These are phyloP conservation scores for Clavispora carvajalis DNA, from an alignment of 805 yeast species.

Conservation along the genomic window DNA sequence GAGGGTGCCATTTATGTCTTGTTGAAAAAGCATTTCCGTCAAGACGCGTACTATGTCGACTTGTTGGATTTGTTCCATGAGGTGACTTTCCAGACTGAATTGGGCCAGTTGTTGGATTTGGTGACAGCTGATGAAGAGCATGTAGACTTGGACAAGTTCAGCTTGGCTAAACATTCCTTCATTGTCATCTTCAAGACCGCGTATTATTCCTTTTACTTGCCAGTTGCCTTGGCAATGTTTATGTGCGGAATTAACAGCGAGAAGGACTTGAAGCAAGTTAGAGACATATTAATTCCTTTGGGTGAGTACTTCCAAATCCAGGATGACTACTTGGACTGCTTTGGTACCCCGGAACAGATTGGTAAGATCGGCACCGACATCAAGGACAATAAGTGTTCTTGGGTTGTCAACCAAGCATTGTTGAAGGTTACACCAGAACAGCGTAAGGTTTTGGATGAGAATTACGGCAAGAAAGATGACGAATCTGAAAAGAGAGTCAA, in stretches of 20 bases:
- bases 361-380: constrained; percentile 99
- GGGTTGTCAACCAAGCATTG: constrained; percentile 94
- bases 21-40: constrained; percentile 81
- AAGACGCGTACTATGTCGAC: constrained; percentile 80
- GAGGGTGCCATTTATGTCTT: constrained; percentile 90
- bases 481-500: constrained; percentile 65
- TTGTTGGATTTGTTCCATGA: constrained; percentile 93
- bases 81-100: constrained; percentile 94
- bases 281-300: constrained; percentile 81
- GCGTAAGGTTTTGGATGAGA: constrained; percentile 73
- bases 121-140: constrained; percentile 96
- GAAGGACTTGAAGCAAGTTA: constrained; percentile 80
- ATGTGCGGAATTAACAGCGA: constrained; percentile 74
- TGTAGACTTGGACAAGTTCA: constrained; percentile 83
- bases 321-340: constrained; percentile 95
- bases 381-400: constrained; percentile 96
- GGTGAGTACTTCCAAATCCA: constrained; percentile 99
- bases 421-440: constrained; percentile 73
- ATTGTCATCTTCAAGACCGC: constrained; percentile 97
- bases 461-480: constrained; percentile 83
- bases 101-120: constrained; percentile 92
- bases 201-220: constrained; percentile 92
- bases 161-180: constrained; percentile 85
- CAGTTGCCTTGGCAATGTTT: constrained; percentile 95
- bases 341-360: constrained; percentile 94